These are phyloP conservation scores for Fraxinus baroniana DNA, from an alignment of 305 asterid species.

Conservation along the genomic window DNA sequence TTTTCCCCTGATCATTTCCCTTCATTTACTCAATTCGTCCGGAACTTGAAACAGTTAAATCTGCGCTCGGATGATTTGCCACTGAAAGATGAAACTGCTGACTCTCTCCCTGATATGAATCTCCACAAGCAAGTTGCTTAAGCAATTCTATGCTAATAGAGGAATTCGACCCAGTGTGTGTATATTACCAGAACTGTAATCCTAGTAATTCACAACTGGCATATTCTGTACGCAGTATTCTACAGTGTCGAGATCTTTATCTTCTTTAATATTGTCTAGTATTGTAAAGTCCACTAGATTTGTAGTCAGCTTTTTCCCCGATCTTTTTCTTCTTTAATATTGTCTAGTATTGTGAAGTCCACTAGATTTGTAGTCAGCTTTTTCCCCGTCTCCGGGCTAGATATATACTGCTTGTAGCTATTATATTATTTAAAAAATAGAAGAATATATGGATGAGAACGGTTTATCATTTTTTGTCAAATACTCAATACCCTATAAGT, in stretches of 20 bases:
- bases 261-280: background rate
- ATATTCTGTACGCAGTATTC: background rate
- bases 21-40: conserved; percentile 46
- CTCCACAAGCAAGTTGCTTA: conserved; percentile 60
- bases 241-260: background rate
- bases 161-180: background rate
- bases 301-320: background rate
- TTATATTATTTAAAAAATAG: background rate
- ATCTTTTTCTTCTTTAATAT: too few relatives aligned
- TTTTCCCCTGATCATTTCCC: conserved; percentile 79
- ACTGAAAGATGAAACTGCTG: conserved; percentile 21
- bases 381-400: background rate
- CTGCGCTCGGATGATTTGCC: conserved; percentile 48
- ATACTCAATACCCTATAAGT: background rate
- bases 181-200: background rate
- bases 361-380: too few relatives aligned
- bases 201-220: background rate
- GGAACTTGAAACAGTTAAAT: conserved; percentile 41
- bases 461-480: background rate
- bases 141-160: background rate
- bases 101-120: conserved; percentile 28
- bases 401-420: background rate
- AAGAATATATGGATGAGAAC: background rate
- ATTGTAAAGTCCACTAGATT: background rate
- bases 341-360: too few relatives aligned